Base-by-base conservation (phyloP, 768 basidiomycete species). In the Multifurca ochricompacta region DNA sequence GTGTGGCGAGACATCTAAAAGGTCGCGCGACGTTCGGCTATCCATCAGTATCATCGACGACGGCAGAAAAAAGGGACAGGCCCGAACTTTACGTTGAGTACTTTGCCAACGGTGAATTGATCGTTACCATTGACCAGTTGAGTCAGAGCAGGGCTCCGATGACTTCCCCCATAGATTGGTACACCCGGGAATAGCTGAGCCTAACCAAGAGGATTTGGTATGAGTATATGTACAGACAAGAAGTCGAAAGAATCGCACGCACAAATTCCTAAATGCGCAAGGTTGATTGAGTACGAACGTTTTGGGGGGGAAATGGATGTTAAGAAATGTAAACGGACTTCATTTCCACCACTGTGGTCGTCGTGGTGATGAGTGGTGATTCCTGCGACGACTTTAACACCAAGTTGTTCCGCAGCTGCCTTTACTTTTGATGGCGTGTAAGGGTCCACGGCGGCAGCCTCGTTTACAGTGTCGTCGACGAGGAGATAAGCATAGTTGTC, bases 311-410 rank as follows among this genome's bases (percentile, higher is more conserved):
- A n/a, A 28, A 28, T 6, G 47, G 13, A 13, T 18, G 45, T 19
- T 13, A 11, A 4, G 9, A 35, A 19, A 23, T 4, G 19, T 28
- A 1, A 16, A 68, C 71, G 57, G 31, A 90, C 89, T 72, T 81
- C 66, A 69, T 94, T 95, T 31, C 92, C 92, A 18, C 89, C 90
- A 60, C 83, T 85, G 67, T 93, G 92, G 71, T 97, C 94, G 59
- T 75, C 63, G 68, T 96, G 94, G 68, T 93, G 91, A 69, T 96
- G 95, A 2, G 95, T 98, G 11, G 91, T 96, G 61, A 98, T 75
- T 21, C 72, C 77, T 36, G 87, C 83, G 32, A 87, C 74, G 53
- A 93, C 76, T 42, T 77, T 66, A 23, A 91, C 85, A 8, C 75
- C 81, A 35, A 79, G 77, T 9, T 71, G 68, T 39, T 81, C 69